Evolutionary conservation across 2,329 filamentous ascomycete genomes (phyloP).

Genomic region (Teratosphaeria nubilosa): DNA sequence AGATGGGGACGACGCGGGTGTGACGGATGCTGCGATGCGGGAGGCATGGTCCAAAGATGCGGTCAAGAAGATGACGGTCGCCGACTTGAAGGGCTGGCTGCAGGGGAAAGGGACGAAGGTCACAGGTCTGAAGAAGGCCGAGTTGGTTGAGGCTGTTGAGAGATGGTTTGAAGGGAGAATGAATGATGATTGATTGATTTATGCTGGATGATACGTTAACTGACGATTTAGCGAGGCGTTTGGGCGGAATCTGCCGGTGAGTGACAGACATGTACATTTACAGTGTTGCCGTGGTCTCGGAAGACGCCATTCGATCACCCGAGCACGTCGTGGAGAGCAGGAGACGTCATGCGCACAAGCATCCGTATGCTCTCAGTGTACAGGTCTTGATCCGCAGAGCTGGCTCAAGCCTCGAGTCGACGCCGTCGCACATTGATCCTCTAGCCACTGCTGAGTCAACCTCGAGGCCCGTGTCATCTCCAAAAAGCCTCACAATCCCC

Average conservation of each 20-base stretch:
- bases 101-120: conserved; percentile 16
- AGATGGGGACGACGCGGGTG: conserved; percentile 19
- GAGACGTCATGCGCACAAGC: too few species aligned
- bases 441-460: too few species aligned
- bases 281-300: too few species aligned
- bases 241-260: neutral
- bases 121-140: conserved; percentile 22
- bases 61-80: conserved; percentile 30
- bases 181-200: conserved; percentile 19
- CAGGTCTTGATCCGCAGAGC: too few species aligned
- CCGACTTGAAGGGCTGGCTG: conserved; percentile 25
- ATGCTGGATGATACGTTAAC: neutral
- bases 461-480: too few species aligned
- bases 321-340: too few species aligned
- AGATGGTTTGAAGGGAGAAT: conserved; percentile 28
- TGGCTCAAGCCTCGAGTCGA: too few species aligned
- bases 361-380: too few species aligned
- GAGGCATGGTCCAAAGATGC: conserved; percentile 33
- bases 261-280: neutral
- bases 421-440: too few species aligned
- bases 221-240: conserved; percentile 4
- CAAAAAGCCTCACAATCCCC: too few species aligned
- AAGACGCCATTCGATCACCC: too few species aligned
- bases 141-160: conserved; percentile 26
- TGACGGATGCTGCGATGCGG: conserved; percentile 37